A percentile compares a stretch with the other conserved stretches of the same genome.
Conservation (phyloP, 2,329 filamentous ascomycete genomes). For the Zasmidium angulare region DNA sequence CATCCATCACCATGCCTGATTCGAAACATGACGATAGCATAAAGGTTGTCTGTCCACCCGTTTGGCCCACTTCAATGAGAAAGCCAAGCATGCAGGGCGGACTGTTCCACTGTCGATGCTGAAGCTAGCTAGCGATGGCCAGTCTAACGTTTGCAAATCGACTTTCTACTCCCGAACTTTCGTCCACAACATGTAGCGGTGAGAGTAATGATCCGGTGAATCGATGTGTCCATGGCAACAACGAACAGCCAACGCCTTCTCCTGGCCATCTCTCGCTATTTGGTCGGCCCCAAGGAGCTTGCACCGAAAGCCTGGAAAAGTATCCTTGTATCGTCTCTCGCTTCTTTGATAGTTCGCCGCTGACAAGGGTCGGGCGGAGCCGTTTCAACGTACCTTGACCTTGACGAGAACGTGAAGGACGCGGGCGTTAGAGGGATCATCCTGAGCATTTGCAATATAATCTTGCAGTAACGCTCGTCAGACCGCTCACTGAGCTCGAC, state of each 20-base stretch:
- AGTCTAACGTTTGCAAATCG: too few relatives aligned
- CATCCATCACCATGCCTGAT: neutral
- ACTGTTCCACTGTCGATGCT: too few relatives aligned
- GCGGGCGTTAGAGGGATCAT: neutral
- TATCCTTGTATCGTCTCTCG: neutral
- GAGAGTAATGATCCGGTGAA: too few relatives aligned
- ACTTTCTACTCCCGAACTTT: too few relatives aligned
- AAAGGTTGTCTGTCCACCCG: too few relatives aligned
- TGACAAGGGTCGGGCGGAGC: neutral
- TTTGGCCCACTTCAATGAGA: too few relatives aligned
- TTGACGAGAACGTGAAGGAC: neutral
- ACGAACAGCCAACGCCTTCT: too few relatives aligned
- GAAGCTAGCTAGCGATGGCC: too few relatives aligned
- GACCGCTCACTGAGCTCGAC: neutral
- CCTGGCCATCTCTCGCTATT: too few relatives aligned
- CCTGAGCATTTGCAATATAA: neutral
- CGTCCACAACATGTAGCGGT: too few relatives aligned
- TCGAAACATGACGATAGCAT: neutral
- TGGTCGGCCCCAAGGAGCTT: neutral
- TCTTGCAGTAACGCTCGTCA: neutral
- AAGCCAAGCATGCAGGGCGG: too few relatives aligned
- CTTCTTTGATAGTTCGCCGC: neutral
- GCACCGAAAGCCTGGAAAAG: neutral
- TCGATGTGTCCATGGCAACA: too few relatives aligned
- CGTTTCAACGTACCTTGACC: neutral